Percentiles rank a stretch among this genome's conserved stretches.
Evolutionary conservation across 257 asterid species (phyloP).

Genomic region (Ilex asprella): DNA sequence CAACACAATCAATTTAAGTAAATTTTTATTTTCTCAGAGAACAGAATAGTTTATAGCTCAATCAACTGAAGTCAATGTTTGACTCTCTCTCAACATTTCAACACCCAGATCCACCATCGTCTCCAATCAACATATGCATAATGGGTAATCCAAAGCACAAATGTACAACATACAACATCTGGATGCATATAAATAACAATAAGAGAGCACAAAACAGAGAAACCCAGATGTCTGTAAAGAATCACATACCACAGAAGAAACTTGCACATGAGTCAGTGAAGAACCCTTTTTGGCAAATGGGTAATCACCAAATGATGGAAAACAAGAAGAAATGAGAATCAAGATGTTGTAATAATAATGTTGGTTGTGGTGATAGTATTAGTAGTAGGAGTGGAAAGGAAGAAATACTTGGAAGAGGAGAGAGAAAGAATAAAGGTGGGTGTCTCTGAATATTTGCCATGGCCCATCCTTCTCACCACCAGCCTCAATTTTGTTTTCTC

Average conservation of each 20-base stretch:
- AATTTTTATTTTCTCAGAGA: too few relatives aligned
- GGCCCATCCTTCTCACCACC: conserved; percentile 28
- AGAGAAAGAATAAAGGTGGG: conserved; percentile 13
- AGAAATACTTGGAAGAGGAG: conserved; percentile 44
- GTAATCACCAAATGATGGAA: conserved; percentile 16
- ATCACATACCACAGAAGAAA: conserved; percentile 28
- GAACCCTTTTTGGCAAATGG: conserved; percentile 22
- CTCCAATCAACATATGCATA: too few relatives aligned
- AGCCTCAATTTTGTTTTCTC: too few relatives aligned
- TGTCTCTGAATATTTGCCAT: conserved; percentile 29
- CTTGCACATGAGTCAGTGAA: conserved; percentile 5
- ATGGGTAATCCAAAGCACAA: too few relatives aligned
- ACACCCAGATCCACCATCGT: too few relatives aligned
- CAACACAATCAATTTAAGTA: too few relatives aligned
- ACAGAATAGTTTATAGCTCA: too few relatives aligned
- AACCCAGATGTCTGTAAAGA: conserved; percentile 10
- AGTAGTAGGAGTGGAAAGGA: conserved; percentile 46
- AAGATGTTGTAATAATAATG: neutral
- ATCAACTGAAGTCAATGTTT: too few relatives aligned
- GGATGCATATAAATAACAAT: too few relatives aligned
- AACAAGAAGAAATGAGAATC: conserved; percentile 18
- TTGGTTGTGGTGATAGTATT: conserved; percentile 17
- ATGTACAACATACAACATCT: neutral
- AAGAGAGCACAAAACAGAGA: conserved; percentile 12
- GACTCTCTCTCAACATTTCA: too few relatives aligned